Percentiles rank a stretch among this genome's conserved stretches.
Conservation (phyloP, 345 rosid species). For the Rhodamnia argentea region DNA sequence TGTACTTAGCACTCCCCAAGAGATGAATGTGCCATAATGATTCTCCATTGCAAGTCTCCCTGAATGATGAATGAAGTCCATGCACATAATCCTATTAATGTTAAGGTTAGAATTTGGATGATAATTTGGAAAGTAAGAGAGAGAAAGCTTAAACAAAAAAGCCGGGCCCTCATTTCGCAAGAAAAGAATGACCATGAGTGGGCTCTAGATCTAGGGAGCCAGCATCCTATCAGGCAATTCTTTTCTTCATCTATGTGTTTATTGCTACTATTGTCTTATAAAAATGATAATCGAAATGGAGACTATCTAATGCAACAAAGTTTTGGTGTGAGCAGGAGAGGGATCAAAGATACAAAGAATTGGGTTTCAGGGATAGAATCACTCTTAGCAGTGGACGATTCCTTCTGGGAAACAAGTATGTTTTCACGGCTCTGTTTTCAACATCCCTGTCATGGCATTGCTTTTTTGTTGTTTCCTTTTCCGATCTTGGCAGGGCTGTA, state of each 20-base stretch:
- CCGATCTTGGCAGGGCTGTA: background rate
- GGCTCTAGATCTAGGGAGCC: background rate
- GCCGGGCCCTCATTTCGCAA: background rate
- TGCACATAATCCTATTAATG: background rate
- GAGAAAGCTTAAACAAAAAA: background rate
- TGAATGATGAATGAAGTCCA: background rate
- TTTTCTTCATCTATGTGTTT: background rate
- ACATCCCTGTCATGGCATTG: background rate
- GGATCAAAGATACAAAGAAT: conserved; percentile 93
- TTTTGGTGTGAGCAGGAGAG: conserved; percentile 38
- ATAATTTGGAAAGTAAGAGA: background rate
- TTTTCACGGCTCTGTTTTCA: background rate
- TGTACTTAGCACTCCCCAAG: background rate
- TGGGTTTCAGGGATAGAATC: conserved; percentile 93
- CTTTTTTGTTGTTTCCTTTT: background rate
- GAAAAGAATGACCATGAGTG: background rate
- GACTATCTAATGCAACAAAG: background rate
- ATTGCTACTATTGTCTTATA: background rate
- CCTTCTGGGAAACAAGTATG: conserved; percentile 88
- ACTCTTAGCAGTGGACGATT: conserved; percentile 93
- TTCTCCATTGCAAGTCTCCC: background rate
- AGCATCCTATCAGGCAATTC: background rate
- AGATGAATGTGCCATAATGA: background rate
- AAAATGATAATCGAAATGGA: background rate
- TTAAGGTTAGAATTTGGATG: background rate